phyloP scores from a whole-genome alignment of 768 basidiomycete genomes.

The Lactarius quietus region DNA sequence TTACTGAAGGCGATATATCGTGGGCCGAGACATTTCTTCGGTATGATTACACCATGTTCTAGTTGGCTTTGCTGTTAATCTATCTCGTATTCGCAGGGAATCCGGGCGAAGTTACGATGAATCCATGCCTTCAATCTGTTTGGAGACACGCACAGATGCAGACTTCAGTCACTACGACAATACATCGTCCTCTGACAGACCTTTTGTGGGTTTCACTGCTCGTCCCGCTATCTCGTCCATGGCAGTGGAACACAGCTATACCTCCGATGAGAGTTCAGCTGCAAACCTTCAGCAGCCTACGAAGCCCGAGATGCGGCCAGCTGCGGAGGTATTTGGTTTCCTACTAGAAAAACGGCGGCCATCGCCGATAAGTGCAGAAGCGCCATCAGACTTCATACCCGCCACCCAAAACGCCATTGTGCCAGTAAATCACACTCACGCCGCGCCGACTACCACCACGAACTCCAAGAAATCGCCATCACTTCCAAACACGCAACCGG shows the following conservation, averaged over 20 bases:
- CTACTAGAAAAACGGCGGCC: constrained; percentile 47
- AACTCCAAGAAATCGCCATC: neutral
- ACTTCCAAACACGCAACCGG: neutral
- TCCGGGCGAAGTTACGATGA: constrained; percentile 40
- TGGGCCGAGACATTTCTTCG: constrained; percentile 77
- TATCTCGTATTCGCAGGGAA: constrained; percentile 37
- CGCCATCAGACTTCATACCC: constrained; percentile 38
- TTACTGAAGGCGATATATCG: constrained; percentile 68
- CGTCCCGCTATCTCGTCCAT: constrained; percentile 62
- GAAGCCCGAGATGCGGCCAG: constrained; percentile 52
- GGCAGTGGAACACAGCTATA: constrained; percentile 66
- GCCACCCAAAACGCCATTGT: constrained; percentile 31
- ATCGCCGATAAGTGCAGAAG: constrained; percentile 34
- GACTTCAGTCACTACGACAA: constrained; percentile 38
- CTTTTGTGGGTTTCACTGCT: constrained; percentile 37
- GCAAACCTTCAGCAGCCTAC: constrained; percentile 24
- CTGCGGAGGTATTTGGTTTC: constrained; percentile 74
- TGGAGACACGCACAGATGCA: constrained; percentile 50
- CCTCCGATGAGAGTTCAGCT: constrained; percentile 37
- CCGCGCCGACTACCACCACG: constrained; percentile 21
- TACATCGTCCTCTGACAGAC: constrained; percentile 42
- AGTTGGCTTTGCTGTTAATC: neutral
- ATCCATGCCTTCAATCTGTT: constrained; percentile 45
- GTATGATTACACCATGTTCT: constrained; percentile 34
- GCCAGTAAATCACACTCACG: constrained; percentile 4